Evolutionary conservation across 2,329 filamentous ascomycete genomes (phyloP), one percentile per base, ranked within the genome.

Genomic region (Nothophoma quercina): DNA sequence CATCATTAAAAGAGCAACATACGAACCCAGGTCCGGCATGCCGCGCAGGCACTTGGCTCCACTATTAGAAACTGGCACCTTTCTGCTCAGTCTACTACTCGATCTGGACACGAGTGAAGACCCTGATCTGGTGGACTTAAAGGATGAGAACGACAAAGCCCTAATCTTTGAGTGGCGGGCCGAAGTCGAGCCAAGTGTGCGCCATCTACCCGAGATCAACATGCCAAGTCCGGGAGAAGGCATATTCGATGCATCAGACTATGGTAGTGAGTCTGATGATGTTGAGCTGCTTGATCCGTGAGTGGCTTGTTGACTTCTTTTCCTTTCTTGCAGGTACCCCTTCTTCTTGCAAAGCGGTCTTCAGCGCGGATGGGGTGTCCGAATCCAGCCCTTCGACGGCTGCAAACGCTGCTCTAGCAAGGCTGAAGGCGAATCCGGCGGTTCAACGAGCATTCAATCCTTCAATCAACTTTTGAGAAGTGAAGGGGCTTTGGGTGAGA

Each of bases 221-320:
- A 65, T 66, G 9, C 60, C 64, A n/a, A 55, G 68, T 10, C 71
- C 70, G 26, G 69, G 57, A 7, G 71, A 72, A 32, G 51, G 34
- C 13, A 49, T 60, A 5, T 71, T 68, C 36, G 70, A 73, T 29
- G 64, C 69, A n/a, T 73, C 70, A 4, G 70, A 74, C 48, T 73
- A 72, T 60, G 70, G 64, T 7, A 72, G 67, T 65, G 71, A 74
- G 58, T 74, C 71, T 39, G 71, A 73, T 50, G 61, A 67, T 15
- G 63, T 60, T 19, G 65, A 72, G 15, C 51, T 65, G 7, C 57
- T 62, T 57, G 66, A 65, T 5, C 38, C 30, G 7, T 52, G 33
- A 44, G 23, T 13, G 12, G 3, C n/a, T 22, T 7, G n/a, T 51
- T 51, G 21, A 44, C 25, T n/a, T 25, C 32, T 7, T 5, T 9